Conservation (phyloP, 2,329 filamentous ascomycete species). For the Colletotrichum musicola region DNA sequence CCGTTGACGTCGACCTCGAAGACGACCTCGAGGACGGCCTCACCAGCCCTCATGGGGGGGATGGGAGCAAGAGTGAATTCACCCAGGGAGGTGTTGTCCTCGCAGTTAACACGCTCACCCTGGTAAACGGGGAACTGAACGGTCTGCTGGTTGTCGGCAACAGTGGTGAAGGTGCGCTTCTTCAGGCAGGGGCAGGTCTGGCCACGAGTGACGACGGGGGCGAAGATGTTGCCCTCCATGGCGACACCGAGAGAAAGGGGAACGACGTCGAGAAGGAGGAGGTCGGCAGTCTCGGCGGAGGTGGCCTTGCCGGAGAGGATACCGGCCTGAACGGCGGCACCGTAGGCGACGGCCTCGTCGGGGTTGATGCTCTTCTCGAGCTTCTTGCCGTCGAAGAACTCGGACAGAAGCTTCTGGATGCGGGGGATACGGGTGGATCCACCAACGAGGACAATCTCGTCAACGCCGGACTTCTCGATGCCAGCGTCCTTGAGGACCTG, state of each 20-base stretch:
- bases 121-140: conserved; percentile 95
- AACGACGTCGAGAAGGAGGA: conserved; percentile 95
- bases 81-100: conserved; percentile 97
- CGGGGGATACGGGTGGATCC: conserved; percentile 98
- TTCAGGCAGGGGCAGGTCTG: conserved; percentile 60
- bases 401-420: conserved; percentile 98
- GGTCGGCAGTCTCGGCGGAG: conserved; percentile 92
- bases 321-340: conserved; percentile 98
- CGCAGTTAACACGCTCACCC: conserved; percentile 97
- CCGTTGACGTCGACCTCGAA: conserved; percentile 99
- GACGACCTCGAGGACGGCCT: conserved; percentile 96
- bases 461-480: conserved; percentile 90
- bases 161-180: conserved; percentile 82
- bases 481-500: conserved; percentile 95
- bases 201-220: conserved; percentile 87
- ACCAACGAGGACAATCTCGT: conserved; percentile 99
- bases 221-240: conserved; percentile 99
- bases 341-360: conserved; percentile 98
- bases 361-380: conserved; percentile 99
- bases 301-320: conserved; percentile 98
- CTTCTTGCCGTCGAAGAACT: conserved; percentile 99
- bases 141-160: conserved; percentile 80
- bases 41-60: conserved; percentile 91
- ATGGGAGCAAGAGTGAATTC: conserved; percentile 96
- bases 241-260: conserved; percentile 98